Evolutionary conservation across 352 stramenopile species (phyloP), one percentile per base, ranked within the genome.

Genomic region (Pythium myriotylum): DNA sequence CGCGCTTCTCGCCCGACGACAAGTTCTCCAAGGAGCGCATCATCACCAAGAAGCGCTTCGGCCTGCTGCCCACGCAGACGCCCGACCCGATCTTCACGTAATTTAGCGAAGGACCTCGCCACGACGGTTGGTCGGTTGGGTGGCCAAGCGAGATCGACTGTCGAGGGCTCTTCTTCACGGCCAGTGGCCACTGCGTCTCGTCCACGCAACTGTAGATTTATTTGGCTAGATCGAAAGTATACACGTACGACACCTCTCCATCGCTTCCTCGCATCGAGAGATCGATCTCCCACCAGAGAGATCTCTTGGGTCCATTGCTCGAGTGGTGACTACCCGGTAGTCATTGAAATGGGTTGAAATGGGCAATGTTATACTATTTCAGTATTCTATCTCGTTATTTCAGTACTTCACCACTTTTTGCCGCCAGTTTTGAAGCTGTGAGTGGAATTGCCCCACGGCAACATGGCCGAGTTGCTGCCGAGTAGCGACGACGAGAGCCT

Each of bases 21-120:
- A 99, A 99, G 87, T 99, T 99, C 78, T 99, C 92, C 45, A 90
- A 96, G 78, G 95, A 99, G 84, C 88, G 97, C 51, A 97, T 99
- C 62, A 97, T 92, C 42, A 97, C 86, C 51, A 99, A 99, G 84
- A 99, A 99, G 74, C 85, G 97, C 68, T 99, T 99, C 77, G 92
- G 93, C 39, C 87, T 99, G 62, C 94, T 99, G 67, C 91, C 97
- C 43, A 98, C 97, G 62, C 94, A 99, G 80, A 82, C 83, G 57
- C 91, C 90, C 16, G 87, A 94, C 70, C 84, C 84, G 67, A 91
- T 94, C 59, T 92, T 92, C 65, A 79, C 81, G 64, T 94, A 88
- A 75, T 63, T 72, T 66, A 77, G 67, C 42, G 50, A 35, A n/a
- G n/a, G n/a, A n/a, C n/a, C n/a, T n/a, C n/a, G n/a, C n/a, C n/a